Percentiles rank a stretch among this genome's conserved stretches.
Conservation (phyloP, 495 filamentous ascomycete species). For the Trichoderma reesei region DNA sequence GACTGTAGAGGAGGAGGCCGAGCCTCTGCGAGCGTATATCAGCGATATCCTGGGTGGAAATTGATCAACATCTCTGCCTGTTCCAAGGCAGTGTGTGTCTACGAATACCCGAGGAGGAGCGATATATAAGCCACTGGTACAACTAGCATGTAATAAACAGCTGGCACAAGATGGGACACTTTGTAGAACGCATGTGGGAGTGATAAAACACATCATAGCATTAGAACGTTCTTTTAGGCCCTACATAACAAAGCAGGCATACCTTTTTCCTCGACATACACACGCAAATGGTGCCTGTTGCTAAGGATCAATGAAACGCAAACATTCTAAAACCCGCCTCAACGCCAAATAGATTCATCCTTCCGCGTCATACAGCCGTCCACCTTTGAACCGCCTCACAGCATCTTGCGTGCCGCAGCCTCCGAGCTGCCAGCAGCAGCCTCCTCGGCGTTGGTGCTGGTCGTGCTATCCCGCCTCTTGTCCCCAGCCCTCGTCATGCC, state of each 20-base stretch:
- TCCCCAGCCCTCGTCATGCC: constrained; percentile 21
- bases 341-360: neutral
- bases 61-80: neutral
- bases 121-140: neutral
- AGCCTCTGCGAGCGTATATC: constrained; percentile 30
- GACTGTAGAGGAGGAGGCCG: constrained; percentile 35
- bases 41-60: constrained; percentile 17
- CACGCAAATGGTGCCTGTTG: neutral
- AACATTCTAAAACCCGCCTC: neutral
- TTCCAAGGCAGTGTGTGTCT: neutral
- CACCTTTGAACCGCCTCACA: neutral
- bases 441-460: constrained; percentile 18
- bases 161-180: neutral
- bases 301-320: constrained; percentile 6
- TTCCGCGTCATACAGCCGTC: neutral
- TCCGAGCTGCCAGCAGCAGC: neutral
- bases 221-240: neutral
- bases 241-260: neutral
- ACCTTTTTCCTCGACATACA: neutral
- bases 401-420: constrained; percentile 6
- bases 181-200: neutral
- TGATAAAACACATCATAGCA: neutral
- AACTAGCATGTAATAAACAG: neutral
- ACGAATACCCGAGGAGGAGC: neutral
- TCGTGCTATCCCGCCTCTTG: constrained; percentile 22